phyloP scores from a whole-genome alignment of 179 eudicot species.

The Amaranthus tricolor region DNA sequence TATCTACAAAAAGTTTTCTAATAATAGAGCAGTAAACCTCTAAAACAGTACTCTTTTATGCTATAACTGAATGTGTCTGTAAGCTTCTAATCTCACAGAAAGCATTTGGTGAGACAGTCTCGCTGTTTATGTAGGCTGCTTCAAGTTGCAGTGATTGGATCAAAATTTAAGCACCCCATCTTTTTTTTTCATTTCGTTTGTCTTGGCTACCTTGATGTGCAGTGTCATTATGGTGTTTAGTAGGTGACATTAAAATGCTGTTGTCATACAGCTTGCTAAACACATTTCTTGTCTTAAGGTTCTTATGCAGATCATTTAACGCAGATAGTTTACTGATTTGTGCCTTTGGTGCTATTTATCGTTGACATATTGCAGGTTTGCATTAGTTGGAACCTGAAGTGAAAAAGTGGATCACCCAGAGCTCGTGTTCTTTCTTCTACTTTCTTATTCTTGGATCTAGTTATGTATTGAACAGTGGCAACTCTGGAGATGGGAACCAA shows the following conservation, averaged over 20 bases:
- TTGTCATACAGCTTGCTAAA: background rate
- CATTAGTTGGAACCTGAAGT: slow-evolving; percentile 19
- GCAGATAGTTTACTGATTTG: background rate
- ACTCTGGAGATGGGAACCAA: slow-evolving; percentile 4
- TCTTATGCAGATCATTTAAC: background rate
- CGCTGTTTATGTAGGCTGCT: too few species aligned
- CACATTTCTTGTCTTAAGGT: background rate
- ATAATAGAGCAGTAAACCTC: too few species aligned
- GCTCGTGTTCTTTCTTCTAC: slow-evolving; percentile 3
- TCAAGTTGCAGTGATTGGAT: background rate
- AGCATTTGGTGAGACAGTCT: too few species aligned
- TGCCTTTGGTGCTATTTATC: background rate
- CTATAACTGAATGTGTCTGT: too few species aligned
- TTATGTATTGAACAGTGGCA: slow-evolving; percentile 8
- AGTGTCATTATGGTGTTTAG: background rate
- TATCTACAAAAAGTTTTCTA: too few species aligned
- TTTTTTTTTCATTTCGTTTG: background rate
- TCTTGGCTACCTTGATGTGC: background rate
- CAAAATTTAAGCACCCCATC: background rate
- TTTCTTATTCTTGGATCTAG: background rate
- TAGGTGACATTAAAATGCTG: background rate
- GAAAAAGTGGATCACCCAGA: slow-evolving; percentile 23
- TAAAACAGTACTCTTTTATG: too few species aligned
- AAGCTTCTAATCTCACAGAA: too few species aligned
- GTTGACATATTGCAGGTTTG: slow-evolving; percentile 30